Evolutionary conservation across 306 rosid species (phyloP).

Genomic region (Cyamopsis tetragonoloba): DNA sequence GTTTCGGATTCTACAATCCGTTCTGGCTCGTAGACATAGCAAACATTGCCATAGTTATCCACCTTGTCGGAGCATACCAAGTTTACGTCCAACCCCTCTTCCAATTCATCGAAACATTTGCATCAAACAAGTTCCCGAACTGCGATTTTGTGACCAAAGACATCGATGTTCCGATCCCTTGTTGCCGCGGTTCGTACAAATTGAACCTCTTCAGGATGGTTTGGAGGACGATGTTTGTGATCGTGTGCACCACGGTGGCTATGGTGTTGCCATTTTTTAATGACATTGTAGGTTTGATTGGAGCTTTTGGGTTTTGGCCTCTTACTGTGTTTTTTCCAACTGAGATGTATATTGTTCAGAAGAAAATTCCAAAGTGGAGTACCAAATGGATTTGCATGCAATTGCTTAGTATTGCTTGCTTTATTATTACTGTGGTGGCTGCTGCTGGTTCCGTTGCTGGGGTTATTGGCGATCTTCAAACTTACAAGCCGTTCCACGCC

Average conservation of each 20-base stretch:
- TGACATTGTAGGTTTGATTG: slow-evolving; percentile 38
- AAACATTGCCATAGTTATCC: slow-evolving; percentile 37
- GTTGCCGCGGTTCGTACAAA: slow-evolving; percentile 7
- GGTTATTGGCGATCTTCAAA: slow-evolving; percentile 19
- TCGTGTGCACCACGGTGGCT: slow-evolving; percentile 20
- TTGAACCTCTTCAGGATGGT: slow-evolving; percentile 35
- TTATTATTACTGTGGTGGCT: slow-evolving; percentile 16
- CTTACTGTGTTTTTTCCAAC: slow-evolving; percentile 46
- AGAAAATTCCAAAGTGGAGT: slow-evolving; percentile 30
- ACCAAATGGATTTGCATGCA: slow-evolving; percentile 35
- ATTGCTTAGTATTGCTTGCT: slow-evolving; percentile 28
- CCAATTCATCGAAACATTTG: slow-evolving; percentile 16
- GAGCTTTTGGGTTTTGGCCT: slow-evolving; percentile 49
- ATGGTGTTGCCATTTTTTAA: slow-evolving; percentile 48
- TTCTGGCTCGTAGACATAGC: slow-evolving; percentile 47
- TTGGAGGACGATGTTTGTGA: slow-evolving; percentile 45
- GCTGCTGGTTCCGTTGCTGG: slow-evolving; percentile 41
- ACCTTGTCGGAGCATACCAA: slow-evolving; percentile 48
- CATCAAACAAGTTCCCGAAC: slow-evolving; percentile 22
- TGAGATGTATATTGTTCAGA: slow-evolving; percentile 39
- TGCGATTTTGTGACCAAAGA: slow-evolving; percentile 25
- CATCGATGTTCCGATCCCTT: not conserved
- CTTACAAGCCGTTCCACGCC: slow-evolving; percentile 32
- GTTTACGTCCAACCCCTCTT: slow-evolving; percentile 42
- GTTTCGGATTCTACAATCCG: slow-evolving; percentile 41